These are phyloP conservation scores for Botrytis elliptica DNA, from an alignment of 2,329 filamentous ascomycete species.

Conservation along the genomic window DNA sequence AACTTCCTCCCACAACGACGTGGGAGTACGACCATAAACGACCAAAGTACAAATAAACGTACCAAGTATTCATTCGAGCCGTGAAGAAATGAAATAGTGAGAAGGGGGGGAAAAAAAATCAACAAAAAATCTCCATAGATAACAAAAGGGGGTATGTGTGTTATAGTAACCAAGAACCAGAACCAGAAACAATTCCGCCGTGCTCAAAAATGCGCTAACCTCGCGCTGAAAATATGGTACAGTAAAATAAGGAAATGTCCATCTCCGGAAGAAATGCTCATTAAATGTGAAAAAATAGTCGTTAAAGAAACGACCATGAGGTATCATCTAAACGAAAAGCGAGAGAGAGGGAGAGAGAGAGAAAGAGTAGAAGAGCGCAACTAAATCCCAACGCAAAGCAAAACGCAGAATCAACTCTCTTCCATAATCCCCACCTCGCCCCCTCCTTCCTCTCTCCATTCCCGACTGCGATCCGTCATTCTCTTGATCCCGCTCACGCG, in stretches of 20 bases:
- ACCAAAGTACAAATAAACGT: neutral
- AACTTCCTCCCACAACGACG: neutral
- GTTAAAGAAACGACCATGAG: neutral
- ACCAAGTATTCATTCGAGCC: neutral
- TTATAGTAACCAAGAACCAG: neutral
- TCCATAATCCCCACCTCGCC: constrained; percentile 39
- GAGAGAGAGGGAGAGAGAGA: neutral
- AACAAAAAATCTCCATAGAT: neutral
- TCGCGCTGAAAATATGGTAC: constrained; percentile 8
- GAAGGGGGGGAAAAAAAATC: neutral
- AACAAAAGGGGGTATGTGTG: constrained; percentile 11
- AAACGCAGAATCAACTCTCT: constrained; percentile 32
- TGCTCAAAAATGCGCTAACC: constrained; percentile 11
- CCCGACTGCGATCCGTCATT: constrained; percentile 78
- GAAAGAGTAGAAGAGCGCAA: neutral
- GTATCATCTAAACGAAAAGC: neutral
- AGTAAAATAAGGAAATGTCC: neutral
- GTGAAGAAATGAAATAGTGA: neutral
- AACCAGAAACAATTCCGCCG: neutral
- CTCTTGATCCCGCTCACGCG: constrained; percentile 78
- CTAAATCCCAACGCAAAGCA: neutral
- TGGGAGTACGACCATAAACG: neutral
- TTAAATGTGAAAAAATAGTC: neutral
- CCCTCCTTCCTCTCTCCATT: constrained; percentile 80
- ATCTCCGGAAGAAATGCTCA: neutral